Base-by-base conservation (phyloP, 176 grass and related monocot species). In the barley (Hordeum vulgare) region DNA sequence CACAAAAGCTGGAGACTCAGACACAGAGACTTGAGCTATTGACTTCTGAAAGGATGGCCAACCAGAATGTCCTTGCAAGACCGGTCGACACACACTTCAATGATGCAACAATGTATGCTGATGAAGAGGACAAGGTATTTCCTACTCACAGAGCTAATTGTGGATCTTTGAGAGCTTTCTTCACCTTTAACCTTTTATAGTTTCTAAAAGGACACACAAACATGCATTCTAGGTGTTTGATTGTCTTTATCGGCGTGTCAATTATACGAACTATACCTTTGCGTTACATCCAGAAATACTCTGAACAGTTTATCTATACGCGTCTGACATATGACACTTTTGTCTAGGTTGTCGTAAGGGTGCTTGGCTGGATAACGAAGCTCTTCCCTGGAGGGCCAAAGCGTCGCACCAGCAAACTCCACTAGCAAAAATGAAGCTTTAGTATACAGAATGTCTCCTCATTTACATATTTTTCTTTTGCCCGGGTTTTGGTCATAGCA, bases 341-440 rank as follows among this genome's bases (percentile, higher is more conserved):
- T 51, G 40, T 83, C 6, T 81, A 99, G 97, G 97, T 96, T 26
- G 97, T 99, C 2, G 97, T 94, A 78, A 85, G 93, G 75, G 97
- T 99, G 71, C 85, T 99, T 78, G 91, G 93, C 76, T 99, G 97
- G 97, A 94, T 99, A 87, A 96, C 96, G 87, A 99, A 94, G 86
- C 97, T 99, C 68, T 99, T 99, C 80, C 97, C 97, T 54, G 91
- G 91, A 70, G 93, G 97, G 8, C 91, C 91, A 74, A 99, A 94
- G 84, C 97, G 93, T 71, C 93, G 91, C n/a, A 94, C 93, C 61
- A 99, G 91, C 88, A 99, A 99, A 81, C 91, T 99, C 85, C 53
- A 96, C 47, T 99, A 86, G 93, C 75, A 28, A 71, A 74, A 88
- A 81, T 76, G 76, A 36, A 85, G 67, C 39, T 87, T 11, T 84